Conservation (phyloP, 805 yeast genomes). For the Yarrowia sp. region DNA sequence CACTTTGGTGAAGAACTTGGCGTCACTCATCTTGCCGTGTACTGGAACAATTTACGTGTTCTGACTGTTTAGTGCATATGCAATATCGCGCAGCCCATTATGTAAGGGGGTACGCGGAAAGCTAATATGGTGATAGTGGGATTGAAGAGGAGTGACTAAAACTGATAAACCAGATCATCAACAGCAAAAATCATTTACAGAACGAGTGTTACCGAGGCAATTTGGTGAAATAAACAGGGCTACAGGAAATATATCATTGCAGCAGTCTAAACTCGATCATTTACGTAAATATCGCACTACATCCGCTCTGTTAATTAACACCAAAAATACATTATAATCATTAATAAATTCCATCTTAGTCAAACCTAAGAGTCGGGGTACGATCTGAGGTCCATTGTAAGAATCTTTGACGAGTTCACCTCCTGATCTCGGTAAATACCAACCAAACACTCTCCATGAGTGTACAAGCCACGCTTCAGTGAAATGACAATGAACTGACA, state of each 20-base stretch:
- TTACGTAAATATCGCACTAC: too few species aligned
- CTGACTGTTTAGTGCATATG: constrained; percentile 13
- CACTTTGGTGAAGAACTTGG: constrained; percentile 30
- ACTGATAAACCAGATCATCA: too few species aligned
- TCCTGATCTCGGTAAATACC: constrained; percentile 69
- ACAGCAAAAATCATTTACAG: too few species aligned
- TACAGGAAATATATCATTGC: too few species aligned
- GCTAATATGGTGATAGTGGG: not conserved
- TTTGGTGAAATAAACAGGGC: too few species aligned
- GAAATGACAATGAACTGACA: constrained; percentile 90
- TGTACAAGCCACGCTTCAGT: constrained; percentile 84
- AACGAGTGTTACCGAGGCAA: too few species aligned
- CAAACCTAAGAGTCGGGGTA: constrained; percentile 20
- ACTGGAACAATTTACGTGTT: constrained; percentile 15
- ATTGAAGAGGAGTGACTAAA: too few species aligned
- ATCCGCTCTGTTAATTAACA: too few species aligned
- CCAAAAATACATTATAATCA: not conserved
- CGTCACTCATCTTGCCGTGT: constrained; percentile 29
- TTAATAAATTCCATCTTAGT: not conserved
- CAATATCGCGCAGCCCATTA: constrained; percentile 34
- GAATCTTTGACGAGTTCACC: constrained; percentile 43
- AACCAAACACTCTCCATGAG: constrained; percentile 85
- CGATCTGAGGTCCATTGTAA: constrained; percentile 44
- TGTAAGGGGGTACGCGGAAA: constrained; percentile 9
- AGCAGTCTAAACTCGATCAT: too few species aligned